Percentiles rank a stretch among this genome's conserved stretches.
Evolutionary conservation across 2,329 filamentous ascomycete species (phyloP).

Genomic region (Microdochium paspali): DNA sequence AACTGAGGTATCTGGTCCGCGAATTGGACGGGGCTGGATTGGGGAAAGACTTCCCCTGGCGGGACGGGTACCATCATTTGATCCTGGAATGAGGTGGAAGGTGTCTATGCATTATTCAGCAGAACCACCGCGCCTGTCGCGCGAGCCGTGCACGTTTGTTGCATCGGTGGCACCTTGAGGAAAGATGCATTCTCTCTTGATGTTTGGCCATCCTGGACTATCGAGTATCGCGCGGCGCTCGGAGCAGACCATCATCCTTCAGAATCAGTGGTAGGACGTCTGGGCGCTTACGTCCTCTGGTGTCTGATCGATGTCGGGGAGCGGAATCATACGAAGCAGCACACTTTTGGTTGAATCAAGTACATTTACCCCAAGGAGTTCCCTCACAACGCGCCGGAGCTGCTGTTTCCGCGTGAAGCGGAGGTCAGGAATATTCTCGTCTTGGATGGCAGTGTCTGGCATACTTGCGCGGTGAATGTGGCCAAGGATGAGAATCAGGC

Average conservation of each 20-base stretch:
- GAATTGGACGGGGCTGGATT: too few species aligned
- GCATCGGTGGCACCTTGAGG: slow-evolving; percentile 18
- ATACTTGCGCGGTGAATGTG: slow-evolving; percentile 20
- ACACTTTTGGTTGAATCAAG: slow-evolving; percentile 10
- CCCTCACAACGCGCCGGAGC: slow-evolving; percentile 13
- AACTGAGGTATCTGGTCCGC: too few species aligned
- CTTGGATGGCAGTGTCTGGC: slow-evolving; percentile 23
- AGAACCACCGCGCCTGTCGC: too few species aligned
- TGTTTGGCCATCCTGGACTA: slow-evolving; percentile 21
- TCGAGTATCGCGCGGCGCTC: slow-evolving; percentile 21
- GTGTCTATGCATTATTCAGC: too few species aligned
- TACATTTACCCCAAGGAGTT: slow-evolving; percentile 6
- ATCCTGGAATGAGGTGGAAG: too few species aligned
- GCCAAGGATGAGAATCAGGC: slow-evolving; percentile 19
- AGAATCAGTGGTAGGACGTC: slow-evolving; percentile 19
- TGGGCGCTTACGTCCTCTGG: slow-evolving; percentile 18
- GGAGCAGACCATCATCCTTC: slow-evolving; percentile 20
- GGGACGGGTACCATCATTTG: too few species aligned
- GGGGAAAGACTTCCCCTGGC: too few species aligned
- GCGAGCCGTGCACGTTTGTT: too few species aligned
- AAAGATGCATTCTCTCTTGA: slow-evolving; percentile 25
- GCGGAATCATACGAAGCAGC: slow-evolving; percentile 17
- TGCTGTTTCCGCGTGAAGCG: slow-evolving; percentile 19
- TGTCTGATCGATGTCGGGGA: slow-evolving; percentile 17
- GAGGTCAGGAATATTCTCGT: slow-evolving; percentile 20